Evolutionary conservation across 2,329 filamentous ascomycete species (phyloP), one percentile per base, ranked within the genome.

Genomic region (Dothistroma septosporum): DNA sequence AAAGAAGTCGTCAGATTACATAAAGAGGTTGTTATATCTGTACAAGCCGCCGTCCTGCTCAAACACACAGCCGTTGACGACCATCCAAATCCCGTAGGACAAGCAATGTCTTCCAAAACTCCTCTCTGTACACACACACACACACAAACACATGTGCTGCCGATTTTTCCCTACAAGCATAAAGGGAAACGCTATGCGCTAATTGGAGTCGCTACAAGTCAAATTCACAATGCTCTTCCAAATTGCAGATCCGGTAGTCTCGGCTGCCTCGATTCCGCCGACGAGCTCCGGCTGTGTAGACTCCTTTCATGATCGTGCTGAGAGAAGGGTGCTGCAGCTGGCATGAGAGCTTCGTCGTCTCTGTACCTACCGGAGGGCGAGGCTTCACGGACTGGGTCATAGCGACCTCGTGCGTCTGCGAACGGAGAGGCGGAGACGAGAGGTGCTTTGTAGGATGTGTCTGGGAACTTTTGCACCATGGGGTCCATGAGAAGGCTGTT

Each of bases 401-500:
- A 75, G 16, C 68, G 65, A 16, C 70, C 71, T 57, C 72, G 69
- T 19, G 62, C 57, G 57, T 70, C 70, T 52, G 66, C 67, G 56
- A 70, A 73, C 4, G 72, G 69, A 21, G 66, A 63, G 12, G 66
- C 61, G 3, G 69, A 66, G 33, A 73, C 68, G 19, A 74, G 58
- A 2, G 72, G 69, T 16, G 64, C 62, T 60, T 73, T 74, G 62
- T 70, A 69, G 14, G 67, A 62, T 1, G 68, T 66, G 55, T 66
- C 78, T 72, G 41, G 22, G 48, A 28, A 35, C 32, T 52, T 63
- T 21, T 70, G 68, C 21, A 69, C 61, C 60, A 72, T 71, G 14
- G 84, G 83, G 56, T 88, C 85, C 75, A 91, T 86, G 61, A 96
- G 86, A 21, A 97, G 85, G 12, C 89, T 92, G 80, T 93, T 93